Base-by-base conservation (phyloP, 805 yeast species). In the Cyberlindnera euphorbiae region DNA sequence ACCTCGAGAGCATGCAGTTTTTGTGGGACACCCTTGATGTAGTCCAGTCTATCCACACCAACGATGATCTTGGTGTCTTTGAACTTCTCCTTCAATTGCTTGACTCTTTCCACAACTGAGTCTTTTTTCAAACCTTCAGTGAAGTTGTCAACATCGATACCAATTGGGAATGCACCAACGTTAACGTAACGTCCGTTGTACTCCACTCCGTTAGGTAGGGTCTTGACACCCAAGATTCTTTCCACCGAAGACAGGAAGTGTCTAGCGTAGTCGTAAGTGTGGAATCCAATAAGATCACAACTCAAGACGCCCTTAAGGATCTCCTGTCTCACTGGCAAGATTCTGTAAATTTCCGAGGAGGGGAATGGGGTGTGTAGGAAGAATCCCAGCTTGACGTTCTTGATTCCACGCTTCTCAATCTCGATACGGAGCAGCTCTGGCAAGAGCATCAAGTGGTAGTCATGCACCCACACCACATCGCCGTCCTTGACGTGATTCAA, bases 311-410 rank as follows among this genome's bases (percentile, higher is more conserved):
- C 99, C 44, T 75, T 76, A 50, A 93, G 66, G 34, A 93, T 87
- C 59, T 94, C 97, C 49, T 81, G 78, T 62, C 99, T 73, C 12
- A 94, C 98, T 0, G 99, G 98, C 50, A 93, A 67, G 38, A 94
- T 89, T 56, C 99, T 71, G 65, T 93, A 93, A 43, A 93, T 90
- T 58, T 93, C 99, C 38, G 94, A 81, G 9, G 96, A 84, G 11
- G 99, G 99, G 75, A 93, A 93, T 1, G 99, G 98, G 0, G 97
- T 94, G 58, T 93, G 99, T 46, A 93, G 66, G 63, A 93, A 93
- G 66, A 88, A 94, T 1, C 98, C 99, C 26, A 93, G 67, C 47
- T 82, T 75, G 29, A 89, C 79, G 50, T 81, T 76, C 31, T 64
- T 58, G 19, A 69, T 56, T 13, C 60, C 59, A 41, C 64, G 62